Percentiles rank a stretch among this genome's conserved stretches.
These are phyloP conservation scores for Quercus phellos DNA, from an alignment of 331 rosid species.

Conservation along the genomic window DNA sequence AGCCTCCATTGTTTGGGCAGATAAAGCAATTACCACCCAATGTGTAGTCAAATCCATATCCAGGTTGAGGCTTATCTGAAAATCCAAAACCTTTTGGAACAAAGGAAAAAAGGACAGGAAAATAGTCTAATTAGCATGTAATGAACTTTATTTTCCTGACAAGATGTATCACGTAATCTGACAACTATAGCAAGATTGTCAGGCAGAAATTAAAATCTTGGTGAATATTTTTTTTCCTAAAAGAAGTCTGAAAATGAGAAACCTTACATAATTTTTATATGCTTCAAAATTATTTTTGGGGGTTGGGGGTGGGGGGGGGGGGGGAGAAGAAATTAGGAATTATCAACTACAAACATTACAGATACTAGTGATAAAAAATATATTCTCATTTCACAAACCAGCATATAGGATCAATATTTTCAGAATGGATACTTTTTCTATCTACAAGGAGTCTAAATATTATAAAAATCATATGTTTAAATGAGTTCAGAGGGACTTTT, in stretches of 20 bases:
- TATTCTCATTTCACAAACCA: not conserved
- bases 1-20: not conserved
- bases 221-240: not conserved
- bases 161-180: not conserved
- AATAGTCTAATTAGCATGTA: not conserved
- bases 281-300: not conserved
- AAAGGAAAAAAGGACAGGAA: conserved; percentile 16
- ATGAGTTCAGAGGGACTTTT: too few relatives aligned
- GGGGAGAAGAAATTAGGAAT: too few relatives aligned
- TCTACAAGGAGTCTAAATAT: not conserved
- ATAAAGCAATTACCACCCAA: conserved; percentile 52
- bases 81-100: conserved; percentile 72
- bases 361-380: too few relatives aligned
- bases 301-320: too few relatives aligned
- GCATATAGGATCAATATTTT: not conserved
- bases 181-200: not conserved
- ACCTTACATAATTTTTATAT: not conserved
- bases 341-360: too few relatives aligned
- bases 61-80: conserved; percentile 93
- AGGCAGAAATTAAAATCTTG: not conserved
- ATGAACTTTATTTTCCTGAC: not conserved
- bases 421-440: not conserved
- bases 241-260: not conserved
- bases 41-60: conserved; percentile 87
- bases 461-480: not conserved